A percentile compares a stretch with the other conserved stretches of the same genome.
Evolutionary conservation across 441 rosid species (phyloP).

Genomic region (Gossypium schwendimanii): DNA sequence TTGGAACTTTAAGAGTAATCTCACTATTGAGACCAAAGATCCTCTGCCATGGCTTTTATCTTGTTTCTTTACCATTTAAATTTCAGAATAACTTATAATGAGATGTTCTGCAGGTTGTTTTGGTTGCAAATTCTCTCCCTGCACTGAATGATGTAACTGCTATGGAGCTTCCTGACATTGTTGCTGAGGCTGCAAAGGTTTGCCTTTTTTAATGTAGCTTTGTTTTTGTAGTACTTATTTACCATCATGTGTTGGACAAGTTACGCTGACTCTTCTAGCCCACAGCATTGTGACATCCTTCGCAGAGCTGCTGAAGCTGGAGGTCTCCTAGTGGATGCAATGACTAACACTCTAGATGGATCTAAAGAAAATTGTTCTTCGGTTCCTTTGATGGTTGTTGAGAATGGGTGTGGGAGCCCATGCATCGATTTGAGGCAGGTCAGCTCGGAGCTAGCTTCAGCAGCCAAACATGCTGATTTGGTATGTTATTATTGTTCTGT

Average conservation of each 20-base stretch:
- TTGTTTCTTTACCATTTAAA: constrained; percentile 2
- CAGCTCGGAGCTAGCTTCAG: constrained; percentile 98
- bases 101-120: constrained; percentile 61
- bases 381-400: constrained; percentile 92
- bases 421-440: constrained; percentile 96
- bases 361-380: constrained; percentile 48
- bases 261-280: no score
- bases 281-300: constrained; percentile 20
- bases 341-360: neutral
- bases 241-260: neutral
- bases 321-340: constrained; percentile 9
- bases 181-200: constrained; percentile 99
- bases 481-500: constrained; percentile 30
- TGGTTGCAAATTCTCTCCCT: constrained; percentile 95
- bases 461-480: constrained; percentile 91
- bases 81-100: constrained; percentile 6
- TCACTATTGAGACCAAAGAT: neutral
- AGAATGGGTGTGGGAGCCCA: constrained; percentile 98
- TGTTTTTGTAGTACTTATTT: neutral
- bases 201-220: neutral
- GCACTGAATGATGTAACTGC: constrained; percentile 92
- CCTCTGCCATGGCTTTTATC: neutral
- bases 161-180: constrained; percentile 96
- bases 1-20: neutral
- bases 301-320: constrained; percentile 34